Percentiles rank a stretch among this genome's conserved stretches.
These are phyloP conservation scores for Cytospora paraplurivora DNA, from an alignment of 2,329 filamentous ascomycete genomes.

Conservation along the genomic window DNA sequence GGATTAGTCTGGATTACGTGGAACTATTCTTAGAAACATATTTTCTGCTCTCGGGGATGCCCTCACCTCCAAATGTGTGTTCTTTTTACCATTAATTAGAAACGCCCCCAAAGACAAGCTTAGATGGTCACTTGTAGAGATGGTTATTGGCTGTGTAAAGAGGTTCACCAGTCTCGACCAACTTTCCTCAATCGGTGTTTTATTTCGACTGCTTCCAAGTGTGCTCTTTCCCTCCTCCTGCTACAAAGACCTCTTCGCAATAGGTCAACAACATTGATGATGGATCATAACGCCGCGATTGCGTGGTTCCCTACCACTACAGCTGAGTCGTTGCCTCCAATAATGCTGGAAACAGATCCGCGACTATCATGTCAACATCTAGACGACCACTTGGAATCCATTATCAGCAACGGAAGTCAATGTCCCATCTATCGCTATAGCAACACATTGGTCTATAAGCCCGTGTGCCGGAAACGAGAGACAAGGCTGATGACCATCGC, in stretches of 20 bases:
- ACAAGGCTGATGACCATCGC: constrained; percentile 19
- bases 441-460: constrained; percentile 18
- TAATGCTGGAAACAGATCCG: constrained; percentile 22
- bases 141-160: constrained; percentile 3
- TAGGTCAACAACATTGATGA: constrained; percentile 4
- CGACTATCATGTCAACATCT: constrained; percentile 23
- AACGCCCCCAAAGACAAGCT: background rate
- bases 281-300: constrained; percentile 6
- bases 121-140: constrained; percentile 3
- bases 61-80: background rate
- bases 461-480: constrained; percentile 20
- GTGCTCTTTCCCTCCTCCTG: background rate
- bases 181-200: constrained; percentile 1
- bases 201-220: no score
- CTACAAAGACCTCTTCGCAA: background rate
- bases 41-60: background rate
- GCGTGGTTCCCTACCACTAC: constrained; percentile 14
- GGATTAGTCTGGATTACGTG: background rate
- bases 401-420: constrained; percentile 6
- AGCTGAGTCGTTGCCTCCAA: constrained; percentile 9
- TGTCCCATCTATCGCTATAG: constrained; percentile 14
- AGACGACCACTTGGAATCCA: background rate
- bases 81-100: constrained; percentile 16
- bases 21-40: constrained; percentile 21
- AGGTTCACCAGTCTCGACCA: constrained; percentile 11